Evolutionary conservation across 2,329 filamentous ascomycete species (phyloP).

Genomic region (Colletotrichum sp.): DNA sequence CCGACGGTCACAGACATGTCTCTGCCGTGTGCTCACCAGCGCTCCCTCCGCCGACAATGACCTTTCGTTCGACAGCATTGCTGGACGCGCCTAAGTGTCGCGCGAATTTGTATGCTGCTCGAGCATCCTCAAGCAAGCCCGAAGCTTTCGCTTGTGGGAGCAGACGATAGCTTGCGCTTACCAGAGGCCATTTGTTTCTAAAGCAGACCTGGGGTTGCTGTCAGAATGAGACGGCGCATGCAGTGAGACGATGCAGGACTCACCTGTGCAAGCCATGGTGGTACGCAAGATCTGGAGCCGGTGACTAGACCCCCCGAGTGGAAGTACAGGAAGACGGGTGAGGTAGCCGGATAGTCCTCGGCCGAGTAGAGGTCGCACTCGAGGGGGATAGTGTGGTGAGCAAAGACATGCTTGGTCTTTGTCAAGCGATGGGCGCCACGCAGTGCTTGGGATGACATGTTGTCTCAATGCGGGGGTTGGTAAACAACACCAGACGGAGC

Average conservation of each 20-base stretch:
- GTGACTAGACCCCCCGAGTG: slow-evolving; percentile 38
- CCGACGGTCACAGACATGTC: background rate
- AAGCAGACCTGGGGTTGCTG: slow-evolving; percentile 28
- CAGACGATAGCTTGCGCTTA: slow-evolving; percentile 39
- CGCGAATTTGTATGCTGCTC: slow-evolving; percentile 36
- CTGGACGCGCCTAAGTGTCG: slow-evolving; percentile 20
- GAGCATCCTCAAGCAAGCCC: slow-evolving; percentile 34
- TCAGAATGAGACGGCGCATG: background rate
- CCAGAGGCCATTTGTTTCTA: slow-evolving; percentile 35
- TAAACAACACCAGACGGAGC: background rate
- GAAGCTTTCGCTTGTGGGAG: slow-evolving; percentile 34
- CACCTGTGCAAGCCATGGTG: slow-evolving; percentile 41
- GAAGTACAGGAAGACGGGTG: slow-evolving; percentile 40
- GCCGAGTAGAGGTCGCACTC: slow-evolving; percentile 39
- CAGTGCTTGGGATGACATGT: background rate
- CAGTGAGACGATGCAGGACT: background rate
- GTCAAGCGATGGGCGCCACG: background rate
- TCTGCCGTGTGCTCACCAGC: slow-evolving; percentile 29
- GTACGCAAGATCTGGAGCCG: slow-evolving; percentile 34
- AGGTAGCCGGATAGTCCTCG: slow-evolving; percentile 24
- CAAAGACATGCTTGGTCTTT: slow-evolving; percentile 32
- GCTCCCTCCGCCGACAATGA: slow-evolving; percentile 38
- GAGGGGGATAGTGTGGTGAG: slow-evolving; percentile 35
- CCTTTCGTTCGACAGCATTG: slow-evolving; percentile 22
- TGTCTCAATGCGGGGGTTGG: background rate